Evolutionary conservation across 495 filamentous ascomycete genomes (phyloP).

Genomic region (Aspergillus ellipticus): DNA sequence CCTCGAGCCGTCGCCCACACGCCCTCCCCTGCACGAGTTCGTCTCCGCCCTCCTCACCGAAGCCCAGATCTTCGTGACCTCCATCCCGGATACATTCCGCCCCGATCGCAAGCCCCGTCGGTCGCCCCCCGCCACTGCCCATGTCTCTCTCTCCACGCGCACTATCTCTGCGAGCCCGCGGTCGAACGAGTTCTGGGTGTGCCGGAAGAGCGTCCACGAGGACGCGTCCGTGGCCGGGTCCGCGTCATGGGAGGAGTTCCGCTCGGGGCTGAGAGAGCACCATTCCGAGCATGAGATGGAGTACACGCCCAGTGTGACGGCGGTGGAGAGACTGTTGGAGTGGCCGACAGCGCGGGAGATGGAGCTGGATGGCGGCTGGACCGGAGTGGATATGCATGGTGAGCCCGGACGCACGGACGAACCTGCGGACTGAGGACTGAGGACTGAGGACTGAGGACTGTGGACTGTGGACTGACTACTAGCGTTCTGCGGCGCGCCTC

Average conservation of each 20-base stretch:
- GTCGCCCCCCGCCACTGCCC: conserved; percentile 42
- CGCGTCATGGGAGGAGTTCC: conserved; percentile 65
- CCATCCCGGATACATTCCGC: conserved; percentile 30
- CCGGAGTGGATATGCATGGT: conserved; percentile 50
- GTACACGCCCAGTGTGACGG: conserved; percentile 68
- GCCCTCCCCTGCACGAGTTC: conserved; percentile 20
- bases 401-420: too few relatives aligned
- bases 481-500: too few relatives aligned
- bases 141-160: conserved; percentile 43
- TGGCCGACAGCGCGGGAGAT: conserved; percentile 41
- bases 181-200: conserved; percentile 62
- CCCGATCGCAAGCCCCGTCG: conserved; percentile 22
- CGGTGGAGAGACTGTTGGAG: conserved; percentile 45
- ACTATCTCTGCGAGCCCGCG: conserved; percentile 32
- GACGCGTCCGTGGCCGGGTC: conserved; percentile 52
- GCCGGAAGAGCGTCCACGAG: conserved; percentile 59
- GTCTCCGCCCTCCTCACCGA: conserved; percentile 45
- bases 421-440: too few relatives aligned
- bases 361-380: conserved; percentile 41
- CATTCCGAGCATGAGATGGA: conserved; percentile 67
- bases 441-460: too few relatives aligned
- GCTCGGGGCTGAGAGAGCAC: conserved; percentile 50
- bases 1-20: conserved; percentile 11
- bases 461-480: too few relatives aligned
- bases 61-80: conserved; percentile 52